A percentile compares a stretch with the other conserved stretches of the same genome.
phyloP scores from a whole-genome alignment of 441 rosid genomes.

The Biscutella laevigata region DNA sequence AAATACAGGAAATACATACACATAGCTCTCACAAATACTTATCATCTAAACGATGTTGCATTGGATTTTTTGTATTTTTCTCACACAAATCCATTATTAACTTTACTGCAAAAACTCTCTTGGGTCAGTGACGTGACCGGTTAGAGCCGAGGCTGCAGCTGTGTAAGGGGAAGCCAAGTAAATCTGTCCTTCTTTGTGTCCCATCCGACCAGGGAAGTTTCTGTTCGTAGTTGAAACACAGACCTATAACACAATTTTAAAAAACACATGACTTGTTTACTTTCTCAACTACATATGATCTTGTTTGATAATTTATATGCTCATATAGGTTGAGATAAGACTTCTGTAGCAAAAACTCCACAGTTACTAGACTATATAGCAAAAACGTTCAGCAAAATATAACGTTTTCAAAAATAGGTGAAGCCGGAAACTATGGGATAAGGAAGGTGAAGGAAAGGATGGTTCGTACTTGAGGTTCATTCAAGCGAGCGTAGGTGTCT shows the following conservation, averaged over 20 bases:
- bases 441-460: background rate
- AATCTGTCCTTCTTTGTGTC: conserved; percentile 95
- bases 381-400: no score
- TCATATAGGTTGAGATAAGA: no score
- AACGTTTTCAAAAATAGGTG: no score
- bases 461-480: conserved; percentile 62
- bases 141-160: conserved; percentile 91
- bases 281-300: no score
- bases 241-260: conserved; percentile 37
- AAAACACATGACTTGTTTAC: no score
- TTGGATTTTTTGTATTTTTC: background rate
- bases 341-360: no score
- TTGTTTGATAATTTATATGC: no score
- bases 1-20: conserved; percentile 17
- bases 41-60: conserved; percentile 2
- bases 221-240: conserved; percentile 91
- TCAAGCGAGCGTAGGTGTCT: conserved; percentile 89
- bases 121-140: conserved; percentile 89
- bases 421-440: background rate
- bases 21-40: conserved; percentile 2
- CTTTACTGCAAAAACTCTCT: conserved; percentile 82
- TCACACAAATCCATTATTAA: background rate
- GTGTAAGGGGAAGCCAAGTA: conserved; percentile 93
- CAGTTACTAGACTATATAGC: no score
- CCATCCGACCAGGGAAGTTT: conserved; percentile 98